Evolutionary conservation across 129 eudicot species (phyloP).

Genomic region (Ambrosia trifida): DNA sequence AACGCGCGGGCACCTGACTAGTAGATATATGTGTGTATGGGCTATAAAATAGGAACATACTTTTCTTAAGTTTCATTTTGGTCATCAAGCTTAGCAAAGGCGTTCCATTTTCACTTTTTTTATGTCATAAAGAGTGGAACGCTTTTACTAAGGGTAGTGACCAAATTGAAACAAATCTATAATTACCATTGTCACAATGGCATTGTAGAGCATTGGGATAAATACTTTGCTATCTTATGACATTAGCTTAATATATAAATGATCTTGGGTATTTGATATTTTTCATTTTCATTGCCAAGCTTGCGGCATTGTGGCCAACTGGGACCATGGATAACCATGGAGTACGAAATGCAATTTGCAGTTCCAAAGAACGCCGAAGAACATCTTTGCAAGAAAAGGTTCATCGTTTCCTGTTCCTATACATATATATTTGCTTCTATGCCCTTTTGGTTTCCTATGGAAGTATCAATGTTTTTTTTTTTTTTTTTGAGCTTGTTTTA

Average conservation of each 20-base stretch:
- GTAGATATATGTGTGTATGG: no score
- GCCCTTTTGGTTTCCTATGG: slow-evolving; percentile 1
- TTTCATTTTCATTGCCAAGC: slow-evolving; percentile 13
- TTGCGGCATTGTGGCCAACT: slow-evolving; percentile 34
- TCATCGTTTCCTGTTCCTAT: background rate
- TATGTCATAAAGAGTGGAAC: background rate
- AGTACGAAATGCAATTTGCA: slow-evolving; percentile 25
- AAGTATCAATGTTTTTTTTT: background rate
- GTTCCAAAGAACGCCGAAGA: slow-evolving; percentile 32
- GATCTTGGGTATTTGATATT: background rate
- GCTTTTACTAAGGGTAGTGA: background rate
- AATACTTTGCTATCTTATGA: background rate
- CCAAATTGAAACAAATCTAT: background rate
- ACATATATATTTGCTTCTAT: no score
- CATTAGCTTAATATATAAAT: slow-evolving; percentile 13
- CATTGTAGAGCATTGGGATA: background rate
- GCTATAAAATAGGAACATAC: background rate
- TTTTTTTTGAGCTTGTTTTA: slow-evolving; percentile 1
- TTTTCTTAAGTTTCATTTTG: background rate
- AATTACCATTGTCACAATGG: background rate
- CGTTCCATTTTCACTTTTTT: background rate
- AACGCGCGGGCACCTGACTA: no score
- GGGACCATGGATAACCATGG: slow-evolving; percentile 34
- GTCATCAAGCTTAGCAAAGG: background rate
- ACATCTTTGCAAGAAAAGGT: slow-evolving; percentile 18